Base-by-base conservation (phyloP, 73 alveolate genomes). In the Tetrahymena borealis region DNA sequence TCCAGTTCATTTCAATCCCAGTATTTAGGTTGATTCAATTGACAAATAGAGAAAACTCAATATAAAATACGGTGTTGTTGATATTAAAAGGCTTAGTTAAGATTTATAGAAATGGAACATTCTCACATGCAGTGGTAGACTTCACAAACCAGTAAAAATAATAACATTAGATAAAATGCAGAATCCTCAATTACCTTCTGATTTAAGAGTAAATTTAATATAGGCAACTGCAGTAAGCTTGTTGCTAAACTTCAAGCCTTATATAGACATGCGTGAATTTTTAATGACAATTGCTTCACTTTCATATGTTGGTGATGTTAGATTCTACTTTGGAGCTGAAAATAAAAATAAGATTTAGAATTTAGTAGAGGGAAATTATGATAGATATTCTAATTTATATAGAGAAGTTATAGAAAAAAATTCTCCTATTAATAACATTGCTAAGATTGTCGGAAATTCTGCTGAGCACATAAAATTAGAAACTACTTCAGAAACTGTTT, bases 1-100 rank as follows among this genome's bases (percentile, higher is more conserved):
- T 36, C 95, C 95, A 7, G 91, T 93, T 10, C 95, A 93, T 79
- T 93, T 79, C n/a, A 79, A 37, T 90, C 95, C 95, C 9, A 79
- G 78, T 40, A 78, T 93, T 32, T 28, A 93, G 79, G 90, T 60
- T 85, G 43, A 93, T 60, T 60, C 85, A 5, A 24, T 60, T 60
- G 85, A 60, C 28, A 24, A 60, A 60, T 24, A 60, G 28, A 60
- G 85, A 11, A 92, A 93, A 32, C 78, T 33, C 13, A 32, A 90
- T 78, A 79, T 39, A 7, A 93, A 93, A 93, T 93, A 93, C 79
- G 95, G 95, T 11, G 93, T 93, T 39, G 95, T 93, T 7, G 90
- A 90, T 18, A 35, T 36, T 40, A 32, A 90, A 31, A 15, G 39
- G 78, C 91, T 93, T 39, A 93, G 77, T 39, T 39, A 93, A 32